phyloP scores from a whole-genome alignment of 441 rosid genomes.

The California macrophylla region DNA sequence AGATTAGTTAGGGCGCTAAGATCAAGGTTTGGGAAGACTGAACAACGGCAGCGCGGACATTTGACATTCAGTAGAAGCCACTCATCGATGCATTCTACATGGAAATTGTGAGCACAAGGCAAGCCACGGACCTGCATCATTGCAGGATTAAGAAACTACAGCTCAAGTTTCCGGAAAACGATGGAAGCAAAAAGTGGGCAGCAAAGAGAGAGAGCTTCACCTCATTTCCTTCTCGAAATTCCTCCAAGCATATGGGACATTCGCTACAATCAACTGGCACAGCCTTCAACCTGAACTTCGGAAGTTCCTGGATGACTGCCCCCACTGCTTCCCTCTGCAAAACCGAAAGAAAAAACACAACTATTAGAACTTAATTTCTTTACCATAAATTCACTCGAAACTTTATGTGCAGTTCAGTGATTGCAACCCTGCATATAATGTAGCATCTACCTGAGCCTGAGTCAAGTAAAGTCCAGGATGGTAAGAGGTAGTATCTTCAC shows the following conservation, averaged over 20 bases:
- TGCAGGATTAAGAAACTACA: conserved; percentile 15
- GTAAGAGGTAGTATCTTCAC: conserved; percentile 78
- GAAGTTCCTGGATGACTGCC: conserved; percentile 96
- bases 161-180: neutral
- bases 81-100: conserved; percentile 87
- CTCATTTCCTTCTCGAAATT: conserved; percentile 83
- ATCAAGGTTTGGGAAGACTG: conserved; percentile 92
- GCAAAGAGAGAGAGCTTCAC: conserved; percentile 25
- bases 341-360: neutral
- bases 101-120: conserved; percentile 98
- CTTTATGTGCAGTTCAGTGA: too few species aligned
- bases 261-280: conserved; percentile 95
- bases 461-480: conserved; percentile 95
- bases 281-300: conserved; percentile 87
- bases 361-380: neutral
- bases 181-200: neutral
- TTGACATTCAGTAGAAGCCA: conserved; percentile 94
- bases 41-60: conserved; percentile 91
- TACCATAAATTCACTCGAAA: neutral
- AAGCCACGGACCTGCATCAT: conserved; percentile 84
- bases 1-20: conserved; percentile 84
- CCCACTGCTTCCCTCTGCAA: conserved; percentile 92
- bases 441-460: conserved; percentile 58
- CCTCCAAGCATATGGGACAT: conserved; percentile 96
- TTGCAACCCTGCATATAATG: neutral